These are phyloP conservation scores for Colletotrichum sp. DNA, from an alignment of 2,329 filamentous ascomycete species.

Conservation along the genomic window DNA sequence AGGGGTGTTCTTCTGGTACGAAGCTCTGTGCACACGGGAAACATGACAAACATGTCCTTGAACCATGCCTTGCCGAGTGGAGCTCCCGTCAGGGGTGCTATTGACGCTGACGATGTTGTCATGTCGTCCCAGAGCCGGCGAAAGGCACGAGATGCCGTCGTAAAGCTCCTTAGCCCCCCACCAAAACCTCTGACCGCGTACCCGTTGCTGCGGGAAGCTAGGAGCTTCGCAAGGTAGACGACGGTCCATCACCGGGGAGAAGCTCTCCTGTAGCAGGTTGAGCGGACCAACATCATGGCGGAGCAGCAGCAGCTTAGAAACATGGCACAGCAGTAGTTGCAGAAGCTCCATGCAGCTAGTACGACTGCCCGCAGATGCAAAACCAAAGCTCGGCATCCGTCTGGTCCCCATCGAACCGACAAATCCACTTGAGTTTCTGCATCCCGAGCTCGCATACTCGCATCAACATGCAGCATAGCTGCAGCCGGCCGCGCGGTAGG, in stretches of 20 bases:
- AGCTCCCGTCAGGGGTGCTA: neutral
- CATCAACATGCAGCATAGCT: conserved; percentile 11
- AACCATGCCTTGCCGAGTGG: neutral
- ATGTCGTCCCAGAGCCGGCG: conserved; percentile 4
- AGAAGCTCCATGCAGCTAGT: conserved; percentile 3
- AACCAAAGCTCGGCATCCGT: conserved; percentile 9
- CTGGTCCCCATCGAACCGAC: neutral
- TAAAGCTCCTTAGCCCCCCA: neutral
- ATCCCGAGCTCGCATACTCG: neutral
- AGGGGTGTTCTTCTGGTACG: conserved; percentile 1
- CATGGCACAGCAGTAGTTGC: conserved; percentile 12
- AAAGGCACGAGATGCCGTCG: neutral
- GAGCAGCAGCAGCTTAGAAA: conserved; percentile 9
- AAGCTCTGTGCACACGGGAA: conserved; percentile 12
- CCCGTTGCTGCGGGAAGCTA: neutral
- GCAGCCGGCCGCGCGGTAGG: conserved; percentile 12
- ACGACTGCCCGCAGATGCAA: conserved; percentile 8
- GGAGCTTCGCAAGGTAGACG: neutral
- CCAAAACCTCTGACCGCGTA: neutral
- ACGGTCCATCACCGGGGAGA: neutral
- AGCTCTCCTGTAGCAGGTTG: neutral
- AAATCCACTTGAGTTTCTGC: conserved; percentile 1
- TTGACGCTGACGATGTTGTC: conserved; percentile 1
- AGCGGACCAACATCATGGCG: neutral
- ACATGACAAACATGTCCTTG: conserved; percentile 15